Base-by-base conservation (phyloP, 2,329 filamentous ascomycete genomes). In the Pseudonectria foliicola region DNA sequence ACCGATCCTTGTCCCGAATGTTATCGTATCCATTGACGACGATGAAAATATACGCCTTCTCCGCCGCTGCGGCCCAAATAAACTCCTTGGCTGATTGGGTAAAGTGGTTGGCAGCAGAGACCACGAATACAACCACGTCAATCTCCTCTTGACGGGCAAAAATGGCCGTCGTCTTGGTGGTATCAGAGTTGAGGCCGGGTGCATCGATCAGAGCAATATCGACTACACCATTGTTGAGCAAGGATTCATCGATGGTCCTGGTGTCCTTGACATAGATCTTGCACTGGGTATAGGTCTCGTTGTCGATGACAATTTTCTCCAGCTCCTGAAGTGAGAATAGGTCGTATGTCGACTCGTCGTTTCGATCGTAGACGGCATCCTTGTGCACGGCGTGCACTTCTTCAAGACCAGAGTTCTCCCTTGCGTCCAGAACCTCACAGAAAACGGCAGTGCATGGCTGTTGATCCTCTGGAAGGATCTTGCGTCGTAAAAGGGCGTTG, bases 11-110 rank as follows among this genome's bases (percentile, higher is more conserved):
- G 61, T 96, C 89, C 44, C 83, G 75, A 51, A 98, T 96, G 42
- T 84, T 83, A 61, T 98, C 92, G 53, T 88, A 98, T 13, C 90
- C 89, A 57, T 98, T 98, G 47, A 98, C 92, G 11, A 98, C 92
- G 61, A 98, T 94, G 60, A 98, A 98, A 43, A 98, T 89, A 56
- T 98, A 98, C 0, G 92, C 90, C 63, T 98, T 98, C 56, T 98
- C 92, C 27, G 90, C 80, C 1, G 92, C 92, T 2, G 92, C 92
- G 33, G 90, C 90, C 70, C 85, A 85, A 43, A 98, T 95, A 54
- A 98, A 98, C 52, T 98, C 92, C 62, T 85, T 93, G n/a, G 92
- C 89, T 1, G 92, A 95, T 35, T 94, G 79, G 0, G 92, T 98
- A 56, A 98, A 96, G 62, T 98, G 92, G 48, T 98, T 98, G 16